phyloP scores from a whole-genome alignment of 2,329 filamentous ascomycete genomes.

The Pezicula carpinea region DNA sequence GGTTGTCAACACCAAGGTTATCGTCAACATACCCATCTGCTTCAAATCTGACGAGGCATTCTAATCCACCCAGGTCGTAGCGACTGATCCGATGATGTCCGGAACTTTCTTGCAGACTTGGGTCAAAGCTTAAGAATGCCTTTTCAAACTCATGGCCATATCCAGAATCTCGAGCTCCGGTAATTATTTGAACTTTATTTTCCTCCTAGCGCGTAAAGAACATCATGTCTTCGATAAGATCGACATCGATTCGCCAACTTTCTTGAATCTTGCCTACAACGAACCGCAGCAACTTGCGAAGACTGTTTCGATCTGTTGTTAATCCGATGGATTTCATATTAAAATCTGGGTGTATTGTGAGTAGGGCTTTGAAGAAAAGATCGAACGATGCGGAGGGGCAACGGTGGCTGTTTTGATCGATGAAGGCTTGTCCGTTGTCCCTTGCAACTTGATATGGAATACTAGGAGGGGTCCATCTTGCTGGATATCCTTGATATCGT shows the following conservation, averaged over 20 bases:
- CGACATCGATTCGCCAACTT: conserved; percentile 28
- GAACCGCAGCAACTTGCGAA: conserved; percentile 26
- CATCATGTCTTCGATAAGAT: conserved; percentile 29
- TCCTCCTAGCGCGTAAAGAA: conserved; percentile 28
- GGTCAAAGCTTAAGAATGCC: conserved; percentile 19
- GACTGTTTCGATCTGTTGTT: conserved; percentile 27
- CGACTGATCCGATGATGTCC: conserved; percentile 22
- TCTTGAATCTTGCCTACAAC: conserved; percentile 17
- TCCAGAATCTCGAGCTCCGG: conserved; percentile 14
- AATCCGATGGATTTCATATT: conserved; percentile 20
- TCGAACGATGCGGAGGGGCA: conserved; percentile 23
- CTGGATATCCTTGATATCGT: conserved; percentile 11
- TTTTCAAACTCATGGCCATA: conserved; percentile 30
- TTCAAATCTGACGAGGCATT: conserved; percentile 25
- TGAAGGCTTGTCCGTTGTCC: conserved; percentile 15
- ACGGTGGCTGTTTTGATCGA: conserved; percentile 27
- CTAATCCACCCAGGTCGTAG: conserved; percentile 23
- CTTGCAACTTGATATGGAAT: conserved; percentile 15
- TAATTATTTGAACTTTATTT: conserved; percentile 10
- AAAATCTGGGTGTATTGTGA: conserved; percentile 16
- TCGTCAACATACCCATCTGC: conserved; percentile 23
- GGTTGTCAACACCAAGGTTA: background rate
- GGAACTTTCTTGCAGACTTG: conserved; percentile 15
- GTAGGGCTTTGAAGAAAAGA: conserved; percentile 22
- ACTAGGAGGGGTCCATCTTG: conserved; percentile 8